A percentile compares a stretch with the other conserved stretches of the same genome.
phyloP scores from a whole-genome alignment of 192 early-diverging fungal species.

The Mortierella hygrophila region DNA sequence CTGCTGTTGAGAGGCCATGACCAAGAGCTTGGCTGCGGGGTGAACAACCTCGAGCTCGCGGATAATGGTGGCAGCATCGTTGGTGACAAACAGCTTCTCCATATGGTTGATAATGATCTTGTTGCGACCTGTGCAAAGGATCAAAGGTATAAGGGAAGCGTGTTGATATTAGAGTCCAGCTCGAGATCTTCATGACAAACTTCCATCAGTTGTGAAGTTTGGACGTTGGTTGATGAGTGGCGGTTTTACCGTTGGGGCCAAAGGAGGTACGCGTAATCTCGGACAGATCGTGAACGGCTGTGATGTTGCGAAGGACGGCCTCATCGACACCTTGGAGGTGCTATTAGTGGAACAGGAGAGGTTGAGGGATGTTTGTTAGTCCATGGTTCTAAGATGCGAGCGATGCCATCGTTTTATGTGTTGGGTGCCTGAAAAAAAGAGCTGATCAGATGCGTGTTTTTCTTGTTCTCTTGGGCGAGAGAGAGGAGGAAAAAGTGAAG shows the following conservation, averaged over 20 bases:
- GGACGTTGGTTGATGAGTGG: background rate
- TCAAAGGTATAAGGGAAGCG: background rate
- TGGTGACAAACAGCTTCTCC: conserved; percentile 98
- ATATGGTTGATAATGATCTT: conserved; percentile 99
- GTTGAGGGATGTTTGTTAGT: background rate
- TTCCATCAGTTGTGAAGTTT: background rate
- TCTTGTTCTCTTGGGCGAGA: background rate
- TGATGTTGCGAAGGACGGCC: conserved; percentile 94
- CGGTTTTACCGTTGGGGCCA: conserved; percentile 89
- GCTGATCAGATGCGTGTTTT: conserved; percentile 35
- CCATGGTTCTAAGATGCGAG: background rate
- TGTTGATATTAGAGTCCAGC: background rate
- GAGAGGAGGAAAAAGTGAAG: background rate
- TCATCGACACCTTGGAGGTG: conserved; percentile 96
- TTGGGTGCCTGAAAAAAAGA: background rate
- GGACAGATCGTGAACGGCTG: conserved; percentile 93
- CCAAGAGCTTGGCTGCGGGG: conserved; percentile 95
- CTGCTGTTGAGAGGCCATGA: conserved; percentile 97
- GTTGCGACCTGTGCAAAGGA: conserved; percentile 80
- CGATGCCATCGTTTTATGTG: conserved; percentile 3
- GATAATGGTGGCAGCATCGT: conserved; percentile 99
- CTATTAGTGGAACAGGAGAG: conserved; percentile 52
- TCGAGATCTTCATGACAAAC: background rate
- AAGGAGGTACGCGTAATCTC: conserved; percentile 95
- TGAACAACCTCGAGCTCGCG: conserved; percentile 97